These are phyloP conservation scores for Cladophialophora yegresii DNA, from an alignment of 2,329 filamentous ascomycete species.

Conservation along the genomic window DNA sequence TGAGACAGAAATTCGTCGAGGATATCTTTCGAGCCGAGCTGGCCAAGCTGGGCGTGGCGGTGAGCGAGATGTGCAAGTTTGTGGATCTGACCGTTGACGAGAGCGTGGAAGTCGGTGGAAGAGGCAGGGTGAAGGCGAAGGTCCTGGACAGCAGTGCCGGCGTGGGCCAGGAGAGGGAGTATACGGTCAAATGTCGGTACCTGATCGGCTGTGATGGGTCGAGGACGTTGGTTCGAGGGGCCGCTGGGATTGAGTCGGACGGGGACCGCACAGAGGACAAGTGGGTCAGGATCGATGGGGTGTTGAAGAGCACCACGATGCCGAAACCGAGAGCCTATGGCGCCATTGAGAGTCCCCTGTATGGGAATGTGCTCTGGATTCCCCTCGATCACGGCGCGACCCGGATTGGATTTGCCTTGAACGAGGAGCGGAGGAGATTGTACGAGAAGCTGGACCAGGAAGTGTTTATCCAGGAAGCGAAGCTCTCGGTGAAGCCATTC, in stretches of 20 bases:
- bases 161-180: slow-evolving; percentile 31
- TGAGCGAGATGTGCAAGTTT: slow-evolving; percentile 45
- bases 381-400: slow-evolving; percentile 57
- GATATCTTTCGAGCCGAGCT: slow-evolving; percentile 53
- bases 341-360: slow-evolving; percentile 54
- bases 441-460: slow-evolving; percentile 44
- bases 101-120: slow-evolving; percentile 33
- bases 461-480: slow-evolving; percentile 45
- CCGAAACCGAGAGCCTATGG: slow-evolving; percentile 53
- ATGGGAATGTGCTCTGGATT: slow-evolving; percentile 60
- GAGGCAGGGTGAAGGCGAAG: slow-evolving; percentile 36
- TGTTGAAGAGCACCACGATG: slow-evolving; percentile 51
- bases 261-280: slow-evolving; percentile 54
- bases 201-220: slow-evolving; percentile 58
- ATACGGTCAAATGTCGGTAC: slow-evolving; percentile 48
- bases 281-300: slow-evolving; percentile 58
- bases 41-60: slow-evolving; percentile 42
- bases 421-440: slow-evolving; percentile 44
- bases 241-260: slow-evolving; percentile 53
- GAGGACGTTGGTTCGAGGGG: slow-evolving; percentile 51
- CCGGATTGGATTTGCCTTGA: slow-evolving; percentile 58
- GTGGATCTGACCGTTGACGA: slow-evolving; percentile 45
- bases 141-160: slow-evolving; percentile 40
- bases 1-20: slow-evolving; percentile 60
- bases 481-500: slow-evolving; percentile 46